Conservation (phyloP, 2,329 filamentous ascomycete species). For the Xylariaceae sp. region DNA sequence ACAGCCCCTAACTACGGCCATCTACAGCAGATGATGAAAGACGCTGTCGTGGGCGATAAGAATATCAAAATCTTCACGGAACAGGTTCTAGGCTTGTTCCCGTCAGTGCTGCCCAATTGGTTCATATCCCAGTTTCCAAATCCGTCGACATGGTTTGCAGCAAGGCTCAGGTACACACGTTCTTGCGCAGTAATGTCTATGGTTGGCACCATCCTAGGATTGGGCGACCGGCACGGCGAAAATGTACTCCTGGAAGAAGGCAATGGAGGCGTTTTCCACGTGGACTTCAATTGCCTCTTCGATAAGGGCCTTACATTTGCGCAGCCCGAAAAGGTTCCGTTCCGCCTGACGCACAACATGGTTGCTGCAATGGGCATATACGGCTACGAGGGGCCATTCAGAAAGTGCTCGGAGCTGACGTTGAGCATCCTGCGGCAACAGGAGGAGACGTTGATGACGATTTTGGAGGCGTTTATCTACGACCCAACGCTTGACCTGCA, state of each 20-base stretch:
- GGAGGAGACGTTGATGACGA: slow-evolving; percentile 94
- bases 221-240: slow-evolving; percentile 94
- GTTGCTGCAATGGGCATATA: slow-evolving; percentile 94
- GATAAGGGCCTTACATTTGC: slow-evolving; percentile 96
- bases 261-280: slow-evolving; percentile 91
- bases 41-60: slow-evolving; percentile 48
- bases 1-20: slow-evolving; percentile 66
- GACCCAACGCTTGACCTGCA: slow-evolving; percentile 94
- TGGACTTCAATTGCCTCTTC: slow-evolving; percentile 99
- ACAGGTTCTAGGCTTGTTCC: slow-evolving; percentile 61
- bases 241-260: slow-evolving; percentile 94
- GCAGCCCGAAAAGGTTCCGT: slow-evolving; percentile 91
- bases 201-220: slow-evolving; percentile 87
- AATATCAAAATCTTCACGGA: slow-evolving; percentile 71
- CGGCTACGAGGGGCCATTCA: slow-evolving; percentile 89
- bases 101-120: slow-evolving; percentile 85
- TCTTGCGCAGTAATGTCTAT: slow-evolving; percentile 99
- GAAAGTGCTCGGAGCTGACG: slow-evolving; percentile 85
- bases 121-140: slow-evolving; percentile 94
- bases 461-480: slow-evolving; percentile 94
- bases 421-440: slow-evolving; percentile 80
- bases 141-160: slow-evolving; percentile 86
- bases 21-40: slow-evolving; percentile 62
- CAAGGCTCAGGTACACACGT: slow-evolving; percentile 82
- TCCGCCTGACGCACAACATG: slow-evolving; percentile 98